Evolutionary conservation across 2,329 filamentous ascomycete species (phyloP), one percentile per base, ranked within the genome.

Genomic region (Thyridium curvatum): DNA sequence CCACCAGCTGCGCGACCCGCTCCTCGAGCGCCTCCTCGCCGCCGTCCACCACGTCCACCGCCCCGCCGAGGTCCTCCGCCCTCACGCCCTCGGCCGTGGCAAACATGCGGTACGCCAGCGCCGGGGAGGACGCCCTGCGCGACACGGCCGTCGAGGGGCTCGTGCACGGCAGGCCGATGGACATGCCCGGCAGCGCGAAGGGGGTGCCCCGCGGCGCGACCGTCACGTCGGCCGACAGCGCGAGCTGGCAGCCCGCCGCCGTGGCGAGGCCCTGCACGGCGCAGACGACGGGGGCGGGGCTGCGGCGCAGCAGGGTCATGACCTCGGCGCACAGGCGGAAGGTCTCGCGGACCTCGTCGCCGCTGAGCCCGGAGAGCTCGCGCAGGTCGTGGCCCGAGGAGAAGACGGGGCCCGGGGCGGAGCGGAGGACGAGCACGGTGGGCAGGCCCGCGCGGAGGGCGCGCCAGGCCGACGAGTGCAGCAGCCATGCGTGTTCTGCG

Each of bases 181-280:
- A 40, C 12, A 51, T 49, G 2, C 57, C 57, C 0, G 58, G 58
- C 4, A 61, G 44, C 40, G 51, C 44, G 30, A 58, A 53, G 15
- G 36, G 26, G 28, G 50, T 42, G 8, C 37, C 41, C 10, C 38
- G 47, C 16, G 48, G 40, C 8, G 55, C 51, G 28, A 59, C 43
- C 12, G 52, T 48, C 10, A 55, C 34, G 43, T 61, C 59, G 2
- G 55, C 46, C 3, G 52, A 46, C 32, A 60, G 43, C 28, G 58
- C 58, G 14, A 62, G 54, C 49, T 61, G 57, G 35, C 51, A 51
- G 4, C 56, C 58, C 0, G 58, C 56, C 2, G 53, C 58, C 16
- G 56, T 51, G 8, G 56, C 56, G 13, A 54, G 47, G 3, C 57
- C 58, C 16, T 56, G 49, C 30, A 62, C 43, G n/a, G 52, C 49